Evolutionary conservation across 169 alveolate species (phyloP).

Genomic region (Plasmodium knowlesi): DNA sequence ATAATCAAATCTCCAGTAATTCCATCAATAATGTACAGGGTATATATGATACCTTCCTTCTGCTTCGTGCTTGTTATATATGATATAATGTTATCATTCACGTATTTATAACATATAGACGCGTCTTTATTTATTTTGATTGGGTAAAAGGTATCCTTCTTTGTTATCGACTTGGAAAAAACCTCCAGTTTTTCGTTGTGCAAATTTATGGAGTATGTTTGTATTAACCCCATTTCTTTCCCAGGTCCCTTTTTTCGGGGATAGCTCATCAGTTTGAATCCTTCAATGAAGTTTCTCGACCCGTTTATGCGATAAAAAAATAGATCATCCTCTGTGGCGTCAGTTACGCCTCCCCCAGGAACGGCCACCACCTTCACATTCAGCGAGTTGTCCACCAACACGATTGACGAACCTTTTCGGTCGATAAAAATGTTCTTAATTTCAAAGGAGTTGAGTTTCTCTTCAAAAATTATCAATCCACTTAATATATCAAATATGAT

Average conservation of each 20-base stretch:
- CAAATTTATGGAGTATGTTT: constrained; percentile 45
- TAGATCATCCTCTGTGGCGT: constrained; percentile 5
- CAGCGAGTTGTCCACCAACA: constrained; percentile 23
- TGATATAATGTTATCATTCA: constrained; percentile 58
- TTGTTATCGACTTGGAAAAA: constrained; percentile 45
- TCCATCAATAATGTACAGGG: constrained; percentile 61
- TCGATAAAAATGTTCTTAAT: constrained; percentile 36
- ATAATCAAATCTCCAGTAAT: constrained; percentile 36
- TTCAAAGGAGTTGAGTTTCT: constrained; percentile 42
- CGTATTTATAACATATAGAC: constrained; percentile 68
- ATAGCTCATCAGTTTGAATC: constrained; percentile 9
- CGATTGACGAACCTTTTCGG: constrained; percentile 1
- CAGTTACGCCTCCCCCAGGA: not conserved
- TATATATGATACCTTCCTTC: not conserved
- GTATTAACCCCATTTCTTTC: constrained; percentile 1
- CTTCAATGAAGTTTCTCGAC: constrained; percentile 21
- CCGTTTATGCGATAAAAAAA: constrained; percentile 42
- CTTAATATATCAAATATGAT: constrained; percentile 46
- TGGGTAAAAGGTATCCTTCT: constrained; percentile 66
- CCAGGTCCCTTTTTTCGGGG: not conserved
- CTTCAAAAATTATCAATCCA: constrained; percentile 40
- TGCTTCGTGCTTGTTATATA: constrained; percentile 24
- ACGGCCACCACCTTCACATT: constrained; percentile 23
- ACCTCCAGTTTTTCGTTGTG: constrained; percentile 31
- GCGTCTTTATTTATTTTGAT: constrained; percentile 72